phyloP scores from a whole-genome alignment of 2,329 filamentous ascomycete genomes.

The Penicillium capsulatum region DNA sequence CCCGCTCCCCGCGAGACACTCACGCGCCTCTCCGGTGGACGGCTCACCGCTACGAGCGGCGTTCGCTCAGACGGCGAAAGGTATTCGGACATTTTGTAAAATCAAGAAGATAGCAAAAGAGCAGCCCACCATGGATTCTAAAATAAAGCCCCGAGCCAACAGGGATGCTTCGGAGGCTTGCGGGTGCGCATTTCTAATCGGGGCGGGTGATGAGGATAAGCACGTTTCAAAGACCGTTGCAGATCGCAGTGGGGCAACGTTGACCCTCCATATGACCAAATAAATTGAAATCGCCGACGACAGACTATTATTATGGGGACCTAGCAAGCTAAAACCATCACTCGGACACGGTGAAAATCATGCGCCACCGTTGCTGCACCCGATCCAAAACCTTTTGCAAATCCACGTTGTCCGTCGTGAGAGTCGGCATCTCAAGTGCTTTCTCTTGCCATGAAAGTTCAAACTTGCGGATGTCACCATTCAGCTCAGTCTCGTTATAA shows the following conservation, averaged over 20 bases:
- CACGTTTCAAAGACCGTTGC: conserved; percentile 4
- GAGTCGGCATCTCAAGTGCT: conserved; percentile 8
- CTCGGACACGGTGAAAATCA: too few relatives aligned
- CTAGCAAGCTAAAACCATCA: too few relatives aligned
- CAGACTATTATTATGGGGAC: too few relatives aligned
- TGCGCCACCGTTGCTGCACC: conserved; percentile 8
- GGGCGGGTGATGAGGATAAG: too few relatives aligned
- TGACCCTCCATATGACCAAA: too few relatives aligned
- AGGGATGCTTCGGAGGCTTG: too few relatives aligned
- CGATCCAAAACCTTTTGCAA: conserved; percentile 8
- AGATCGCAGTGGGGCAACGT: too few relatives aligned
- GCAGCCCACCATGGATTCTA: too few relatives aligned
- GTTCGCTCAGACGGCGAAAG: conserved; percentile 14
- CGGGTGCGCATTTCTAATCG: not conserved
- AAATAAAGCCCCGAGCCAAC: too few relatives aligned
- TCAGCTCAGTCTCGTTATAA: conserved; percentile 11
- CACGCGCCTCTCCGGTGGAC: conserved; percentile 1
- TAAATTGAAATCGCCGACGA: too few relatives aligned
- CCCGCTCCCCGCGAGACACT: conserved; percentile 13
- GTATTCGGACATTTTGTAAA: conserved; percentile 9
- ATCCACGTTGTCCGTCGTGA: conserved; percentile 1
- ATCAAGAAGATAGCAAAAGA: not conserved
- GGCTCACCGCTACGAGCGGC: conserved; percentile 11
- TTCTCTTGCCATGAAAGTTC: conserved; percentile 16
- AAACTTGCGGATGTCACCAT: conserved; percentile 8